Conservation (phyloP, 2,329 filamentous ascomycete genomes). For the Aphanoascus verrucosus region DNA sequence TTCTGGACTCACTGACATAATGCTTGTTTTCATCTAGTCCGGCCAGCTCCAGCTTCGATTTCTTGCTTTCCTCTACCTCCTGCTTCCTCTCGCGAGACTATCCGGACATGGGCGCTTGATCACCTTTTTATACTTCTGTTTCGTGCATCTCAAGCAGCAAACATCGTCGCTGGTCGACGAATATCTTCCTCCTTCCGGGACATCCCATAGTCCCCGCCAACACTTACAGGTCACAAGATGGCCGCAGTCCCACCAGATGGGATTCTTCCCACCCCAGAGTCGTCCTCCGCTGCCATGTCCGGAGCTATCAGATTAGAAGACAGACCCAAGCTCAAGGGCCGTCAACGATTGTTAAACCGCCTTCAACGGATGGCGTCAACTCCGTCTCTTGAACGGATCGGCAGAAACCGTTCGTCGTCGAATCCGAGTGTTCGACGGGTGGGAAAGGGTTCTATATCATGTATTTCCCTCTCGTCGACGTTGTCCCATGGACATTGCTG, state of each 20-base stretch:
- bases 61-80: background rate
- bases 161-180: conserved; percentile 2
- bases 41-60: background rate
- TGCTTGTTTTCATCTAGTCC: conserved; percentile 1
- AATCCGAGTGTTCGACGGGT: conserved; percentile 48
- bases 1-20: background rate
- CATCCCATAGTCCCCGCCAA: background rate
- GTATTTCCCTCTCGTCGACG: conserved; percentile 49
- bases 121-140: background rate
- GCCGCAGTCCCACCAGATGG: conserved; percentile 23
- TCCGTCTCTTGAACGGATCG: conserved; percentile 55
- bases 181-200: background rate
- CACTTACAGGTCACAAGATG: conserved; percentile 20
- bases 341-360: conserved; percentile 59
- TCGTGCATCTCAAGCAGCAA: background rate
- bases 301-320: conserved; percentile 18
- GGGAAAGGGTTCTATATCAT: conserved; percentile 54
- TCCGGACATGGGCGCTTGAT: conserved; percentile 1
- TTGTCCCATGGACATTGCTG: conserved; percentile 45
- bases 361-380: conserved; percentile 76
- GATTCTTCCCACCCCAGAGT: conserved; percentile 26
- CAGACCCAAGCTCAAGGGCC: conserved; percentile 54
- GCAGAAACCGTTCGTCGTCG: conserved; percentile 51
- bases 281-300: conserved; percentile 28
- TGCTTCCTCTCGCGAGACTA: background rate